Percentiles rank a stretch among this genome's conserved stretches.
phyloP scores from a whole-genome alignment of 139 green algal genomes.

The Diplosphaera chodatii region DNA sequence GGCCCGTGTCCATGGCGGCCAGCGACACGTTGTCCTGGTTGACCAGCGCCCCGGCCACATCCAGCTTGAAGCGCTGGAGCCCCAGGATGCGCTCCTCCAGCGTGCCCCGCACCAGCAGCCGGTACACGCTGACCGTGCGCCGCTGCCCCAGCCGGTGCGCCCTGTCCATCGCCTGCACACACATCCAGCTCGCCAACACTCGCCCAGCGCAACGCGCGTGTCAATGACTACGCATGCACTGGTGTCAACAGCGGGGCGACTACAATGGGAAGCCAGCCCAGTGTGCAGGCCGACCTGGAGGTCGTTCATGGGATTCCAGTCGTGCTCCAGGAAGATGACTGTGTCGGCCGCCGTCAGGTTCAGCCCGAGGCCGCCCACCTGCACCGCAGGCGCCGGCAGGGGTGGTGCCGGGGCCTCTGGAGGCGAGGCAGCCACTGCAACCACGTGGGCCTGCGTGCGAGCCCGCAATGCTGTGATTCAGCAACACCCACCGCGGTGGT shows the following conservation, averaged over 20 bases:
- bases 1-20: conserved; percentile 69
- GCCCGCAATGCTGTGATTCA: no score
- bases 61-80: conserved; percentile 96
- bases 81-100: conserved; percentile 77
- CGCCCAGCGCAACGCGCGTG: no score
- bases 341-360: conserved; percentile 96
- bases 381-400: no score
- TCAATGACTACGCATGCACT: no score
- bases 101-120: conserved; percentile 70
- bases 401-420: no score
- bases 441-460: no score
- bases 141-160: conserved; percentile 93
- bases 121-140: conserved; percentile 93
- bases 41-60: conserved; percentile 69
- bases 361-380: conserved; percentile 88
- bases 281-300: conserved; percentile 63
- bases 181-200: no score
- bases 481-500: conserved; percentile 70
- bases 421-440: no score
- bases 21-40: conserved; percentile 70
- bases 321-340: conserved; percentile 98
- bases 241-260: no score
- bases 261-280: no score
- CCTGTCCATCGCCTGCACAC: conserved; percentile 89
- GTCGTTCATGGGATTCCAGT: conserved; percentile 98